Evolutionary conservation across 1,284 basidiomycete species (phyloP), one percentile per base, ranked within the genome.

Genomic region (Irpex sp.): DNA sequence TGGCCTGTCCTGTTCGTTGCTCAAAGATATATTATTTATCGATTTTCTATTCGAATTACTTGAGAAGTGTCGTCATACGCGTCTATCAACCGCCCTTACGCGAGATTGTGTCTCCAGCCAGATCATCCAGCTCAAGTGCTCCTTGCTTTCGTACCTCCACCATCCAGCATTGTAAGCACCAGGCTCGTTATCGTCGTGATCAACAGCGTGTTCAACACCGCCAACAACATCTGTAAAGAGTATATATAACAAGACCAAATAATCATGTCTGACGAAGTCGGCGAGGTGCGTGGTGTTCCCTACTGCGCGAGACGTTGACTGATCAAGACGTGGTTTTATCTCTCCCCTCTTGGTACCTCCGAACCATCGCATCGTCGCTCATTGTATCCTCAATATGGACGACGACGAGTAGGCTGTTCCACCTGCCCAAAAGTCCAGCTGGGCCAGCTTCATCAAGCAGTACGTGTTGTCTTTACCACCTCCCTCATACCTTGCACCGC

Each of bases 371-470:
- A 9, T 52, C 17, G n/a, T 15, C 40, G 8, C 40, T 9, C 4
- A 56, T 7, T 26, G 3, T 11, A 17, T 51, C 17, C 13, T 51
- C 13, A 2, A n/a, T 34, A 9, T 11, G 49, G 17, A 26, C 17
- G 2, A 9, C 9, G 3, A 17, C 13, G 54, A 31, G 11, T 54
- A 91, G 87, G 88, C 84, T 65, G 89, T 92, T 52, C 90, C 91
- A 36, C 81, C 82, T 64, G 79, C 87, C 31, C 92, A 94, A 75
- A 85, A 90, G 69, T 75, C 84, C 70, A 88, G 85, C 71, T 94
- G 92, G 92, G 82, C 87, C 0, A 86, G 85, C 3, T 94, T 94
- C 76, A 77, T 94, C 70, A 94, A 94, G 82, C 87, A 89, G 90
- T 92, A 70, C 61, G 86, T 82, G 37, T 51, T 11, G 13, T 19